phyloP scores from a whole-genome alignment of 2,329 filamentous ascomycete genomes.

The Fusarium phyllophilum region DNA sequence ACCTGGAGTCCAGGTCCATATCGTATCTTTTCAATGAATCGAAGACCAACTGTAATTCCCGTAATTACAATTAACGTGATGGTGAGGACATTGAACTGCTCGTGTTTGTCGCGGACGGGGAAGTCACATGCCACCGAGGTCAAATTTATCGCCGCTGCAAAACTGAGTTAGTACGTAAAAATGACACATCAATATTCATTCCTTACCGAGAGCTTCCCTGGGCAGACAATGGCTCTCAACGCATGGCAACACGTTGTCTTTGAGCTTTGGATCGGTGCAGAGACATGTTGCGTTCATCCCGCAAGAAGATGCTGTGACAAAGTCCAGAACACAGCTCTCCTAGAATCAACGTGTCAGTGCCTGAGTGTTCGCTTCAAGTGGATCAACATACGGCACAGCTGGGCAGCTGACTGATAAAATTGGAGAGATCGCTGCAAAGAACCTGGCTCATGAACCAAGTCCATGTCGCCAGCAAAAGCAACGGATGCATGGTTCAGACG shows the following conservation, averaged over 20 bases:
- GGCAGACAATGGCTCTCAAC: not conserved
- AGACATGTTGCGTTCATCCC: not conserved
- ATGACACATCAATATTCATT: not conserved
- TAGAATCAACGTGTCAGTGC: not conserved
- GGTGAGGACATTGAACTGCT: not conserved
- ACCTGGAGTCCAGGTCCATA: not conserved
- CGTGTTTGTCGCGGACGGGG: not conserved
- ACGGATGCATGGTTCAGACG: not conserved
- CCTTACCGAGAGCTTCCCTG: not conserved
- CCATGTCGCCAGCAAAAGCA: not conserved
- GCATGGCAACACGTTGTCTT: not conserved
- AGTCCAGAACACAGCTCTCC: not conserved
- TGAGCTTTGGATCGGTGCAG: not conserved
- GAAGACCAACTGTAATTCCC: not conserved
- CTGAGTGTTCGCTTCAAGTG: too few relatives aligned
- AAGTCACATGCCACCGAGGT: constrained; percentile 5
- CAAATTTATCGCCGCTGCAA: not conserved
- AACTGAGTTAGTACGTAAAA: not conserved
- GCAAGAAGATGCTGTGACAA: not conserved
- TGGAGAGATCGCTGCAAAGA: not conserved
- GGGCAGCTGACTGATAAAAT: not conserved
- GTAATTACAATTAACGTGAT: not conserved
- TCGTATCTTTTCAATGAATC: not conserved
- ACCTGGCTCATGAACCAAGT: not conserved
- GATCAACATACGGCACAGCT: not conserved